Base-by-base conservation (phyloP, 768 basidiomycete genomes). In the Lactifluus pinguis region DNA sequence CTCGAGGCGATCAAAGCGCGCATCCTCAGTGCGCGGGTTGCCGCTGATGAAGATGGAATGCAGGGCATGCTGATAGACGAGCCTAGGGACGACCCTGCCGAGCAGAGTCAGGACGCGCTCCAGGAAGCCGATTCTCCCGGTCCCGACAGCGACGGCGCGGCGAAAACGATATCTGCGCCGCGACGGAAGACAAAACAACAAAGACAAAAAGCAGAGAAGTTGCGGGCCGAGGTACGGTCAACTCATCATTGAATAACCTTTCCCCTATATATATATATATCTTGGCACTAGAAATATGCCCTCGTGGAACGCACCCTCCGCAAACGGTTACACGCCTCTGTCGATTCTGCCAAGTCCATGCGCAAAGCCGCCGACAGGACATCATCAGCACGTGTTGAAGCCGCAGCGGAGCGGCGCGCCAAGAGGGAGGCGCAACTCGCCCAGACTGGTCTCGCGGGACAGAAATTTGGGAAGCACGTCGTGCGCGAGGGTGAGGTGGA, bases 391-490 rank as follows among this genome's bases (percentile, higher is more conserved):
- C 81, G 79, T 6, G 79, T 64, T 63, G 72, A 75, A 41, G 65
- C 73, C 6, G 66, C 67, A 1, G 70, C 69, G 1, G 68, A 77
- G 48, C 80, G 79, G 17, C 79, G 77, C 25, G 69, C 75, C 2
- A 76, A 74, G 1, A 65, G 75, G 64, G 69, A 74, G 55, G 77
- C 84, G 61, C 83, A 79, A 62, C 71, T 86, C 51, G 81, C 77
- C 68, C 75, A 73, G 44, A 72, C 74, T 36, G 91, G 93, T 8
- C 70, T 93, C 13, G 83, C 77, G 0, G 94, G 94, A 0, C 79
- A 83, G 71, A 83, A 79, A 67, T 68, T 97, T 0, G 95, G 95
- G 8, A 94, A 85, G 70, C 85, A 95, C 67, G 79, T 78, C 41
- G 86, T 95, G 0, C 83, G 82, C 1, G 83, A 81, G 66, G 80